Evolutionary conservation across 1,284 basidiomycete species (phyloP).

Genomic region (Ceraceosorus guamensis): DNA sequence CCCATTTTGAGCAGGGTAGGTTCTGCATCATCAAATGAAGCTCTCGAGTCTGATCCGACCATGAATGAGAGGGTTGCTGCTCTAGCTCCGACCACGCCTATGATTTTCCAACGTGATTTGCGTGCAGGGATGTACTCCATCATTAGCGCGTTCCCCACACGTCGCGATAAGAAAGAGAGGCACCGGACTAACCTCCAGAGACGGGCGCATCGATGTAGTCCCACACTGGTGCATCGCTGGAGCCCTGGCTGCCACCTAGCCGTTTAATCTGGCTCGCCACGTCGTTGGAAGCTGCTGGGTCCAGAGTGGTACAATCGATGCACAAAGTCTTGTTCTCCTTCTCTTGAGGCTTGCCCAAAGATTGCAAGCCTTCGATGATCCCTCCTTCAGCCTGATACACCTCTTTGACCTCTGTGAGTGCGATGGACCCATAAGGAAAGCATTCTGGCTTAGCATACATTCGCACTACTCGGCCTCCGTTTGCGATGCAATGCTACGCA

Average conservation of each 20-base stretch:
- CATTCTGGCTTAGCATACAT: neutral
- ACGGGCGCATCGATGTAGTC: slow-evolving; percentile 82
- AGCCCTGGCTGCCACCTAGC: slow-evolving; percentile 49
- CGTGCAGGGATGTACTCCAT: neutral
- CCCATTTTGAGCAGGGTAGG: slow-evolving; percentile 64
- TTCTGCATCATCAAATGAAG: slow-evolving; percentile 59
- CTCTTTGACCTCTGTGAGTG: slow-evolving; percentile 60
- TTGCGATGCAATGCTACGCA: neutral
- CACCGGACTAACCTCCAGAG: slow-evolving; percentile 62
- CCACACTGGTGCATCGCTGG: slow-evolving; percentile 10
- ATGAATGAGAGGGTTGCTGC: slow-evolving; percentile 73
- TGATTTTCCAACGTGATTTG: neutral
- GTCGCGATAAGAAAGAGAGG: neutral
- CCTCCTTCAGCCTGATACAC: slow-evolving; percentile 61
- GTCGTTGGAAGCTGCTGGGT: slow-evolving; percentile 64
- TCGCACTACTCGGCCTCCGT: neutral
- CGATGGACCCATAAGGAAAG: too few species aligned
- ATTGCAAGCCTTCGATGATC: slow-evolving; percentile 25
- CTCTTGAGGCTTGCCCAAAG: slow-evolving; percentile 7
- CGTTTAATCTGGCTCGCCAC: slow-evolving; percentile 58
- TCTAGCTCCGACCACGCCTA: slow-evolving; percentile 74
- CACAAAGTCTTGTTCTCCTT: slow-evolving; percentile 55
- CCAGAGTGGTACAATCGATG: slow-evolving; percentile 81
- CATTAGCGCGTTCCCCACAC: neutral
- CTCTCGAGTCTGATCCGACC: slow-evolving; percentile 63